Conservation (phyloP, 2,329 filamentous ascomycete genomes). For the Claviceps pusilla region DNA sequence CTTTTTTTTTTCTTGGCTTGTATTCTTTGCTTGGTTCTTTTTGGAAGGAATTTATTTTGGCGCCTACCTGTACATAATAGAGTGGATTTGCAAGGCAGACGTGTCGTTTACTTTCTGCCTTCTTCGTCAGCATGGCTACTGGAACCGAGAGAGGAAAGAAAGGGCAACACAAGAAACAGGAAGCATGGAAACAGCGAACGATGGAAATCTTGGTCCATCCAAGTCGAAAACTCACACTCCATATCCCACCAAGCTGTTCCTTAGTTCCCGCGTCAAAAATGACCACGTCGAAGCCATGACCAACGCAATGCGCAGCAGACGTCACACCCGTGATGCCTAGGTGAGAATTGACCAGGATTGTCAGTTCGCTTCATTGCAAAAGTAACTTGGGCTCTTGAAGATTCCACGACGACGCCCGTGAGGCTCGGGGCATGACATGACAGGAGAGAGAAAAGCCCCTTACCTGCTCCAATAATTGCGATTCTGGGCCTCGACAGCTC, state of each 20-base stretch:
- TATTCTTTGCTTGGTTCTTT: too few relatives aligned
- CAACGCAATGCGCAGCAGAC: conserved; percentile 66
- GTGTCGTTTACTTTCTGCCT: conserved; percentile 62
- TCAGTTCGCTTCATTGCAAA: background rate
- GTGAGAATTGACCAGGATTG: background rate
- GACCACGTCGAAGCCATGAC: conserved; percentile 69
- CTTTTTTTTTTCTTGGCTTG: too few relatives aligned
- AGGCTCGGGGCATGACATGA: too few relatives aligned
- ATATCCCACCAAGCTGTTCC: conserved; percentile 60
- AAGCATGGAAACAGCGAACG: too few relatives aligned
- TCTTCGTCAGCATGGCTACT: background rate
- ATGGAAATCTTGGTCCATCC: too few relatives aligned
- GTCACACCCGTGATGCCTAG: conserved; percentile 62
- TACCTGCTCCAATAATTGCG: conserved; percentile 54
- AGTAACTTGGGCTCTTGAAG: too few relatives aligned
- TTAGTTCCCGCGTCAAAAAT: conserved; percentile 61
- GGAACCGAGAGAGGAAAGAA: background rate
- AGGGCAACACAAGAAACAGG: background rate
- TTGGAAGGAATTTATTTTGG: too few relatives aligned
- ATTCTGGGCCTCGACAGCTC: conserved; percentile 48
- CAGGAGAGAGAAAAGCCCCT: background rate
- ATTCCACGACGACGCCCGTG: too few relatives aligned
- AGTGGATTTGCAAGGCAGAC: conserved; percentile 70
- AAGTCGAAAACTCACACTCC: conserved; percentile 42
- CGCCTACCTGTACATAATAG: conserved; percentile 56